Evolutionary conservation across 768 basidiomycete species (phyloP).

Genomic region (Cyclocybe aegerita): DNA sequence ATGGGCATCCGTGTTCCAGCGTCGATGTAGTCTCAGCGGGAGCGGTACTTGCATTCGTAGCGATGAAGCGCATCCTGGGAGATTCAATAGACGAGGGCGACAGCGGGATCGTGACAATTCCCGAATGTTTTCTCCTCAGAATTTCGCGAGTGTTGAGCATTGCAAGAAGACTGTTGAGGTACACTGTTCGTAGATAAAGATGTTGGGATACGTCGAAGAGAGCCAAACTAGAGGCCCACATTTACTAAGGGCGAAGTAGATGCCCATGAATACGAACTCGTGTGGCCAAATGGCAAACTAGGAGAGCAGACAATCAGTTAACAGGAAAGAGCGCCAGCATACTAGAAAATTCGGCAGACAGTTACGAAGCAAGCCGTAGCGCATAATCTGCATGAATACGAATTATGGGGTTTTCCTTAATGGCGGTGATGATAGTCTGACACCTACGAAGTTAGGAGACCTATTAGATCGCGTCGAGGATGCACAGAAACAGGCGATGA

Average conservation of each 20-base stretch:
- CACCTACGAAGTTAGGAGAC: slow-evolving; percentile 22
- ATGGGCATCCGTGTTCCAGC: too few relatives aligned
- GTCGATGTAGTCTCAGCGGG: not conserved
- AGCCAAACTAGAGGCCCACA: slow-evolving; percentile 7
- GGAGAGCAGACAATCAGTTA: not conserved
- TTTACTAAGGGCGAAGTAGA: slow-evolving; percentile 26
- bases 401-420: not conserved
- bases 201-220: not conserved
- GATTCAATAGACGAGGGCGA: slow-evolving; percentile 22
- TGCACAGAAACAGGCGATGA: not conserved
- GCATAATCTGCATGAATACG: slow-evolving; percentile 13
- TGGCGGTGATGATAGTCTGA: not conserved
- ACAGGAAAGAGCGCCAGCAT: not conserved
- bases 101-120: slow-evolving; percentile 20
- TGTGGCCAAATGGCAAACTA: slow-evolving; percentile 26
- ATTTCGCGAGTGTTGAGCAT: slow-evolving; percentile 28
- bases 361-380: slow-evolving; percentile 27
- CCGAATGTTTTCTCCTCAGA: slow-evolving; percentile 20
- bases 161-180: slow-evolving; percentile 33
- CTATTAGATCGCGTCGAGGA: slow-evolving; percentile 1
- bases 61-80: slow-evolving; percentile 11
- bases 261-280: slow-evolving; percentile 24
- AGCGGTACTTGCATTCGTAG: not conserved
- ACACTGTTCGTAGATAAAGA: slow-evolving; percentile 17
- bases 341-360: not conserved